These are phyloP conservation scores for Yamadazyma mexicana DNA, from an alignment of 1,139 yeast genomes.

Conservation along the genomic window DNA sequence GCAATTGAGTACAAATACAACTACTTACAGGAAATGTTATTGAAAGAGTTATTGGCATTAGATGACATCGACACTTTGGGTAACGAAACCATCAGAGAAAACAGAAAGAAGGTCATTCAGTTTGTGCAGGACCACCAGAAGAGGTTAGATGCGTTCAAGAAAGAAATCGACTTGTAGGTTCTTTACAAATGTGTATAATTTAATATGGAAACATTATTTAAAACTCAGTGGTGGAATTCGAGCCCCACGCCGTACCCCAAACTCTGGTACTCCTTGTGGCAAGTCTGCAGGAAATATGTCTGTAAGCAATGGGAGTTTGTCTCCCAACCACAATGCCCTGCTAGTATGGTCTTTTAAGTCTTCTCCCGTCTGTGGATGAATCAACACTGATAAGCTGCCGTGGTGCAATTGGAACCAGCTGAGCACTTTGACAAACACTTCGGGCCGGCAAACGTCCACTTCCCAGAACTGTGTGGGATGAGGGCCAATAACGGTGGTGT, in stretches of 20 bases:
- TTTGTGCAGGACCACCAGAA: conserved; percentile 60
- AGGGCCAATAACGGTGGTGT: conserved; percentile 47
- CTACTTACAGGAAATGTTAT: conserved; percentile 63
- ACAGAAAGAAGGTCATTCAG: conserved; percentile 60
- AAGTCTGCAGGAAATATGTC: conserved; percentile 15
- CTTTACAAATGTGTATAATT: not conserved
- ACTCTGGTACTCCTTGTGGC: conserved; percentile 22
- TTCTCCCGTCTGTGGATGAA: conserved; percentile 54
- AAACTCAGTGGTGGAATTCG: conserved; percentile 17
- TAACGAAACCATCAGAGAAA: conserved; percentile 51
- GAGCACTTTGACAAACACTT: conserved; percentile 25
- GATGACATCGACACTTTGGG: conserved; percentile 62
- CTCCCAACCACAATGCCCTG: conserved; percentile 57
- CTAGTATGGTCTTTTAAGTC: conserved; percentile 49
- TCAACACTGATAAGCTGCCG: conserved; percentile 50
- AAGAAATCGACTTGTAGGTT: conserved; percentile 25
- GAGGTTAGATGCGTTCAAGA: conserved; percentile 55
- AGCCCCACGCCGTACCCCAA: conserved; percentile 26
- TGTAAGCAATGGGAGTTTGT: conserved; percentile 26
- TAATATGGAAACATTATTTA: not conserved
- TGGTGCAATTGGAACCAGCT: conserved; percentile 51
- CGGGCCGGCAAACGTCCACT: conserved; percentile 36
- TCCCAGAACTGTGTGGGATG: conserved; percentile 53
- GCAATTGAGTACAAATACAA: conserved; percentile 52
- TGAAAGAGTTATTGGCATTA: conserved; percentile 63